phyloP scores from a whole-genome alignment of 192 early-diverging fungal genomes.

The Rhizophagus clarus region DNA sequence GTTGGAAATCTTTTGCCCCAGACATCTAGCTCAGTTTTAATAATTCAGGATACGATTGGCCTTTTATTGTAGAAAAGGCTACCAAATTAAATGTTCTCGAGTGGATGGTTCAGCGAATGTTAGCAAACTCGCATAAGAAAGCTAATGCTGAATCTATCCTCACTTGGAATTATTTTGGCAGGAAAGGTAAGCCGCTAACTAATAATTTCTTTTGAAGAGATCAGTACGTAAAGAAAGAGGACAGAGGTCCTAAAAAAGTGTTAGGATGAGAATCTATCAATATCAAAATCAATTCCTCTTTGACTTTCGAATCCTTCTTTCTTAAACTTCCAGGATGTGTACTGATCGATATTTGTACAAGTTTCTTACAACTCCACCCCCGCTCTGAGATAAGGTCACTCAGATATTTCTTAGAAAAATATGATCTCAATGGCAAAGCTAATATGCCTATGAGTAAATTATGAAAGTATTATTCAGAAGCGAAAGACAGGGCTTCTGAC shows the following conservation, averaged over 20 bases:
- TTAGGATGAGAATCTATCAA: not conserved
- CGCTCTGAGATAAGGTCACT: conserved; percentile 18
- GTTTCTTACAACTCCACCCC: conserved; percentile 3
- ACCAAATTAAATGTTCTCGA: conserved; percentile 4
- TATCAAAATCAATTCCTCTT: not conserved
- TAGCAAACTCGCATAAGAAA: not conserved
- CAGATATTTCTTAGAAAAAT: no score
- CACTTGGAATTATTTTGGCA: no score
- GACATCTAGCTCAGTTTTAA: conserved; percentile 1
- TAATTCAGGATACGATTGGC: not conserved
- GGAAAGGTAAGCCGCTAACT: not conserved
- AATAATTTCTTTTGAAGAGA: not conserved
- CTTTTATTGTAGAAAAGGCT: not conserved
- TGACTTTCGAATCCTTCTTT: not conserved
- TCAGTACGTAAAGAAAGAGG: not conserved
- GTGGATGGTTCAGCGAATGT: not conserved
- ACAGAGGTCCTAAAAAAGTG: not conserved
- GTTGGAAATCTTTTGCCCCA: not conserved
- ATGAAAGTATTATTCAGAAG: conserved; percentile 1
- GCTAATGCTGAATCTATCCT: no score
- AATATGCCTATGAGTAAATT: conserved; percentile 9
- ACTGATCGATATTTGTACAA: not conserved
- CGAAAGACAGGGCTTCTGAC: not conserved
- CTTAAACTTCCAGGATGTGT: not conserved
- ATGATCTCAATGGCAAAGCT: conserved; percentile 3